These are phyloP conservation scores for Colletotrichum somersetense DNA, from an alignment of 2,329 filamentous ascomycete species.

Conservation along the genomic window DNA sequence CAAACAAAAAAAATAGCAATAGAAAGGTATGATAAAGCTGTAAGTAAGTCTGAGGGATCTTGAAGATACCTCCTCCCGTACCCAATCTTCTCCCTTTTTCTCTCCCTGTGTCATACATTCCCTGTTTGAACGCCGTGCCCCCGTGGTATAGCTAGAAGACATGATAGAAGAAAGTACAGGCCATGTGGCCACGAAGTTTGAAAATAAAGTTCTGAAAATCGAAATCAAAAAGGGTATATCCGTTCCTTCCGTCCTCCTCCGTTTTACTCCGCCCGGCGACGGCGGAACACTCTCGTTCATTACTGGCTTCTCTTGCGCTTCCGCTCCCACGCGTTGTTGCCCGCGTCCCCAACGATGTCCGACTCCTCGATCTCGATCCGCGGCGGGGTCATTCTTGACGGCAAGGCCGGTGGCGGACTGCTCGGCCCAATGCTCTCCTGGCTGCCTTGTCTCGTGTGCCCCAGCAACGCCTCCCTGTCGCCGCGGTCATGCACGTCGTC, in stretches of 20 bases:
- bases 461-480: conserved; percentile 49
- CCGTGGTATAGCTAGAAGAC: conserved; percentile 23
- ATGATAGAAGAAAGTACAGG: conserved; percentile 4
- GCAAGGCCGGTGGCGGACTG: not conserved
- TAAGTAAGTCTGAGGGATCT: not conserved
- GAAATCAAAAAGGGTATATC: conserved; percentile 35
- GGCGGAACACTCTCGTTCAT: not conserved
- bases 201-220: conserved; percentile 14
- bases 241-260: conserved; percentile 9
- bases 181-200: not conserved
- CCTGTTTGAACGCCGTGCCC: conserved; percentile 24
- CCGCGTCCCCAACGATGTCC: conserved; percentile 44
- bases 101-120: not conserved
- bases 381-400: conserved; percentile 13
- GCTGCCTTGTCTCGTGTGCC: conserved; percentile 37
- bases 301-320: conserved; percentile 44
- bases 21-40: conserved; percentile 8
- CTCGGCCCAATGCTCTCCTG: conserved; percentile 17
- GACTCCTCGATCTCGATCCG: conserved; percentile 43
- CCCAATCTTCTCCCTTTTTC: not conserved
- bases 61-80: not conserved
- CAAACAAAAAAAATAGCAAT: not conserved
- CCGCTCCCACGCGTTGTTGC: conserved; percentile 48
- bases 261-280: too few relatives aligned
- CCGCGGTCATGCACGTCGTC: conserved; percentile 43